Evolutionary conservation across 2,329 filamentous ascomycete species (phyloP).

Genomic region (Claviceps digitariae): DNA sequence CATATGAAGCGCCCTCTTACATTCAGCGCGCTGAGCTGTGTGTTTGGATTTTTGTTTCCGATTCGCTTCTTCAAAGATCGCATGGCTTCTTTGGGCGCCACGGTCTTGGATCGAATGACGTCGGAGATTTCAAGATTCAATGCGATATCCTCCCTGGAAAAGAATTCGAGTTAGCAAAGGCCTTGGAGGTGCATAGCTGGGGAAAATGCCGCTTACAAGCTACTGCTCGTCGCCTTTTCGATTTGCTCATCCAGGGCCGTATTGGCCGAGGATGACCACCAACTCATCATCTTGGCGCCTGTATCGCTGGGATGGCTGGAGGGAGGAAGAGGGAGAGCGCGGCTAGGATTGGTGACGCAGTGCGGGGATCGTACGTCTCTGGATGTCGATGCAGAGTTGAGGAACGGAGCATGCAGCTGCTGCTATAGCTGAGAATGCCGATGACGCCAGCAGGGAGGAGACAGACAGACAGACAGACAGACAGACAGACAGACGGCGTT

Average conservation of each 20-base stretch:
- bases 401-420: not conserved
- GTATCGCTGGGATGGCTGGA: not conserved
- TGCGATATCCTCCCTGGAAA: conserved; percentile 78
- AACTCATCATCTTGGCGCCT: conserved; percentile 58
- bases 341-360: not conserved
- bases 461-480: not conserved
- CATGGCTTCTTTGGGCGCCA: conserved; percentile 97
- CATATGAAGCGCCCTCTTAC: conserved; percentile 30
- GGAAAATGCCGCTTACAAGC: conserved; percentile 48
- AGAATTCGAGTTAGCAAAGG: conserved; percentile 5
- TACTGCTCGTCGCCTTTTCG: conserved; percentile 86
- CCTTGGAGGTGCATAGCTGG: not conserved
- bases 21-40: conserved; percentile 87
- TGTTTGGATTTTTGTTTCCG: conserved; percentile 94
- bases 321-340: not conserved
- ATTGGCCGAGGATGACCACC: conserved; percentile 88
- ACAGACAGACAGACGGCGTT: not conserved
- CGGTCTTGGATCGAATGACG: conserved; percentile 91
- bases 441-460: not conserved
- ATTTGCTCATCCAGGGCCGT: conserved; percentile 94
- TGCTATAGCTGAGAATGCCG: not conserved
- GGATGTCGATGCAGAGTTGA: not conserved
- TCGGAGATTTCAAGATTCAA: conserved; percentile 98
- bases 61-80: conserved; percentile 86
- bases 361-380: not conserved